A percentile compares a stretch with the other conserved stretches of the same genome.
Conservation (phyloP, 2,329 filamentous ascomycete species). For the Aureobasidium sp. region DNA sequence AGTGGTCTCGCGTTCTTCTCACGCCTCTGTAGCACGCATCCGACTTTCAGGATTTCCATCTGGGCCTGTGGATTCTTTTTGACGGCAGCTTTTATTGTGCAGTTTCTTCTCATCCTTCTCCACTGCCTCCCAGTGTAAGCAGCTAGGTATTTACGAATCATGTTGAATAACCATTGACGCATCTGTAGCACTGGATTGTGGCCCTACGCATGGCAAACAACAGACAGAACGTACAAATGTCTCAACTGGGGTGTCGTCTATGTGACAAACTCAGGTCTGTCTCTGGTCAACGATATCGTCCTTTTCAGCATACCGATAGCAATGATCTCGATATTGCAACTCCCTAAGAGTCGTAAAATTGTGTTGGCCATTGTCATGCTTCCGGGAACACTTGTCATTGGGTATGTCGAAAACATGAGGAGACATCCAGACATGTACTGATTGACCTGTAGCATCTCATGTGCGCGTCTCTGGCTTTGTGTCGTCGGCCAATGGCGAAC, state of each 20-base stretch:
- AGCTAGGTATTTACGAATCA: background rate
- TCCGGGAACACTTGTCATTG: slow-evolving; percentile 44
- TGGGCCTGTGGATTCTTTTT: slow-evolving; percentile 30
- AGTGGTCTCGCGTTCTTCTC: slow-evolving; percentile 49
- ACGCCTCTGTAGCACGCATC: slow-evolving; percentile 38
- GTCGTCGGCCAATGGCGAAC: slow-evolving; percentile 39
- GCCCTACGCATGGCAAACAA: slow-evolving; percentile 45
- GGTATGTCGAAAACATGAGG: slow-evolving; percentile 12
- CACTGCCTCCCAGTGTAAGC: slow-evolving; percentile 43
- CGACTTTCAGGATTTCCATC: slow-evolving; percentile 33
- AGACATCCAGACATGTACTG: background rate
- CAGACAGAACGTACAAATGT: slow-evolving; percentile 37
- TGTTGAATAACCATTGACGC: background rate
- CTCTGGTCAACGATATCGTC: slow-evolving; percentile 44
- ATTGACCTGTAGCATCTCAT: slow-evolving; percentile 32
- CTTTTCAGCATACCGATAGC: slow-evolving; percentile 46
- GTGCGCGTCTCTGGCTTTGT: slow-evolving; percentile 42
- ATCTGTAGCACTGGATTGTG: slow-evolving; percentile 37
- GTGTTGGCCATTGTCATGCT: slow-evolving; percentile 43
- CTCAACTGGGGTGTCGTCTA: slow-evolving; percentile 48
- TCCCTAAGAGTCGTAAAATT: slow-evolving; percentile 40
- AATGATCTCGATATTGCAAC: slow-evolving; percentile 42
- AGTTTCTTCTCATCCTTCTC: slow-evolving; percentile 46
- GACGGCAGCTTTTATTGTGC: slow-evolving; percentile 40
- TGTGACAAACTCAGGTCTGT: slow-evolving; percentile 44